Conservation (phyloP, 441 rosid genomes). For the Euphorbia celastroides region DNA sequence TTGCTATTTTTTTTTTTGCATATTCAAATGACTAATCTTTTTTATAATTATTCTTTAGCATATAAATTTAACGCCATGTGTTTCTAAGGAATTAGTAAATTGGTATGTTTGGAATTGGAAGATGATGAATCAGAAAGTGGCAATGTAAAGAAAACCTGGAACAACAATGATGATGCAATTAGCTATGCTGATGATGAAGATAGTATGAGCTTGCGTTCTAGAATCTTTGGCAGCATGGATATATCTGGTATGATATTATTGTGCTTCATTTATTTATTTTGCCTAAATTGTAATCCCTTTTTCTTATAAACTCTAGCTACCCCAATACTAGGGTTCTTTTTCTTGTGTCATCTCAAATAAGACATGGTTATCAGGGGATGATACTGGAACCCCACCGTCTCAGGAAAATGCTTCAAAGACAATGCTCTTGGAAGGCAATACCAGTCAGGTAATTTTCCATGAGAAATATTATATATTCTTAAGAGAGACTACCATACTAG, state of each 20-base stretch:
- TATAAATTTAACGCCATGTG: neutral
- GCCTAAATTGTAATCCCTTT: neutral
- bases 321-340: conserved; percentile 11
- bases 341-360: conserved; percentile 18
- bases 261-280: conserved; percentile 12
- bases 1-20: neutral
- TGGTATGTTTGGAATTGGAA: conserved; percentile 70
- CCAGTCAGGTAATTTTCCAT: conserved; percentile 29
- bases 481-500: neutral
- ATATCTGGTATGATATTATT: conserved; percentile 26
- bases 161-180: conserved; percentile 30
- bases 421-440: conserved; percentile 22
- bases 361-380: conserved; percentile 37
- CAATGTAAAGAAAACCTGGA: conserved; percentile 24
- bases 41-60: neutral
- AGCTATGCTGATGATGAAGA: conserved; percentile 22
- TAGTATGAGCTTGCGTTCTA: conserved; percentile 27
- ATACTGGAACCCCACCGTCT: conserved; percentile 16
- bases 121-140: conserved; percentile 38
- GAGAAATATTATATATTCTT: neutral
- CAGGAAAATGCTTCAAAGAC: conserved; percentile 25
- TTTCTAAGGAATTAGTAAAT: conserved; percentile 34
- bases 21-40: neutral
- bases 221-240: conserved; percentile 23
- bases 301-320: conserved; percentile 2